Evolutionary conservation across 2,329 filamentous ascomycete genomes (phyloP), one percentile per base, ranked within the genome.

Genomic region (Pyricularia pennisetigena): DNA sequence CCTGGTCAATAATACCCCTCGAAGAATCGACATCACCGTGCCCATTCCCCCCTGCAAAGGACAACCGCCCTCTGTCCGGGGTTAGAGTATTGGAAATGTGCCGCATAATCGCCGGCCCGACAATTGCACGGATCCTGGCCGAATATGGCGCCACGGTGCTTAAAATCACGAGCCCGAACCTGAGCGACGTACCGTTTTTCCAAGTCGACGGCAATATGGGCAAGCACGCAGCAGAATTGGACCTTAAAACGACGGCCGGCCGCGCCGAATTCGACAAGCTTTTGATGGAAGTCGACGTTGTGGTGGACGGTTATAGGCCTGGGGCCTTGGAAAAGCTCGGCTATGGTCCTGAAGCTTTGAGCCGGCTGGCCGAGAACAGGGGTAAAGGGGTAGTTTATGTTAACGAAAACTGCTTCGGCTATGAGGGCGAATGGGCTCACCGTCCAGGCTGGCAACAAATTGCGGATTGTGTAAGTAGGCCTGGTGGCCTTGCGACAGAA

Each of bases 141-240:
- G 90, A 91, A 70, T 89, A 92, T 74, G 91, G 91, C 2, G 90
- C 90, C 8, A 85, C 89, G 67, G 90, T 93, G 0, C 82, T 93
- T 71, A 90, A 92, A 72, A 82, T 93, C 64, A 92, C 89, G 2
- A 87, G 86, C 8, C 85, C 88, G 0, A 80, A 86, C 64, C 81
- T 93, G n/a, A 85, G 86, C 4, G 90, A 92, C 70, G 87, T 92
- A 1, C 88, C 88, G 0, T 89, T 90, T 76, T 91, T 91, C 76
- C 89, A 91, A 72, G 84, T 91, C 0, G 89, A 92, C 71, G 86
- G 88, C 14, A 92, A 91, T 74, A 86, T 88, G 74, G 90, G 90
- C 28, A 92, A 92, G 75, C 88, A 88, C 71, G 83, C 87, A 0
- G 82, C 83, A 1, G 86, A 89, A 24, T 78, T 92, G 6, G 83